These are phyloP conservation scores for Rhizodiscina lignyota DNA, from an alignment of 495 filamentous ascomycete genomes.

Conservation along the genomic window DNA sequence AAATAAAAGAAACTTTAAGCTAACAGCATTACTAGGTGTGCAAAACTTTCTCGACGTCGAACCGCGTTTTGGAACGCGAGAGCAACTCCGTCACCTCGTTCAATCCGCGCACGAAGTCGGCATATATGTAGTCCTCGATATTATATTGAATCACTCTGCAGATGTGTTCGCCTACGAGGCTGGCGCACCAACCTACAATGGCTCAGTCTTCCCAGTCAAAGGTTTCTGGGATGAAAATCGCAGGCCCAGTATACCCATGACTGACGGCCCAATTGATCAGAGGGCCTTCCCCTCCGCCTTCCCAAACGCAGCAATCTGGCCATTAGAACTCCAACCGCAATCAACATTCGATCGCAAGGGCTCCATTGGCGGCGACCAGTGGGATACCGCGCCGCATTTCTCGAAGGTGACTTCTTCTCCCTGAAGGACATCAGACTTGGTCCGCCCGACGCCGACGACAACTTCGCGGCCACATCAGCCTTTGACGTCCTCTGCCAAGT, in stretches of 20 bases:
- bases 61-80: constrained; percentile 9
- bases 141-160: constrained; percentile 14
- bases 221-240: constrained; percentile 8
- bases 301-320: constrained; percentile 11
- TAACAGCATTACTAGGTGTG: too few relatives aligned
- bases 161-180: constrained; percentile 12
- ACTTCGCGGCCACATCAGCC: constrained; percentile 7
- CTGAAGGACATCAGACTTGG: constrained; percentile 14
- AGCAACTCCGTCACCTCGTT: constrained; percentile 11
- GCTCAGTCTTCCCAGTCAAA: constrained; percentile 6
- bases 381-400: constrained; percentile 11
- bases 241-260: constrained; percentile 5
- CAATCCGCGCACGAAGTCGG: constrained; percentile 7
- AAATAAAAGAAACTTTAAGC: too few relatives aligned
- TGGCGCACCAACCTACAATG: constrained; percentile 5
- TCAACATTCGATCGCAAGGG: constrained; percentile 8
- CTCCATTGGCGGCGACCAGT: constrained; percentile 5
- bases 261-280: constrained; percentile 1
- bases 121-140: constrained; percentile 14
- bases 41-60: constrained; percentile 14
- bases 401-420: constrained; percentile 11
- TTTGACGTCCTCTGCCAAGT: constrained; percentile 7
- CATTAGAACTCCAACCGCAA: constrained; percentile 7
- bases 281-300: background rate
- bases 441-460: background rate